Evolutionary conservation across 2,329 filamentous ascomycete genomes (phyloP).

Genomic region (Aspergillus pseudotamarii): DNA sequence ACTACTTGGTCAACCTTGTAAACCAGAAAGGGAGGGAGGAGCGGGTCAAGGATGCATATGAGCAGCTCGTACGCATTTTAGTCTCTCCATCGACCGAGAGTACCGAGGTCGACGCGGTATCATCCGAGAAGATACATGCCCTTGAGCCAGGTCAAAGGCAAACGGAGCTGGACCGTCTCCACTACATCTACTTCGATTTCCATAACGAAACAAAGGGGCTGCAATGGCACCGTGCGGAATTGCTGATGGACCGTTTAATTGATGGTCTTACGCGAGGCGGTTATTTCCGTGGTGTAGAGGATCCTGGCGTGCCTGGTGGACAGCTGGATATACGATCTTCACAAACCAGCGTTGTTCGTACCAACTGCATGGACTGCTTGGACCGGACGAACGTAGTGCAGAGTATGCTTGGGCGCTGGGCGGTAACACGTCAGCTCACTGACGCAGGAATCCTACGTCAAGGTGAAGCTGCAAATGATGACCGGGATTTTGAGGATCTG

Average conservation of each 20-base stretch:
- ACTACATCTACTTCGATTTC: conserved; percentile 98
- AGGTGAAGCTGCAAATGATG: conserved; percentile 78
- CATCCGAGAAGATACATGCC: conserved; percentile 78
- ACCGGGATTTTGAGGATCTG: conserved; percentile 79
- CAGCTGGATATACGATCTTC: conserved; percentile 76
- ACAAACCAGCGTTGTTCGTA: conserved; percentile 89
- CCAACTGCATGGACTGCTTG: conserved; percentile 99
- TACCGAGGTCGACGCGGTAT: conserved; percentile 65
- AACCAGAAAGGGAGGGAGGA: conserved; percentile 94
- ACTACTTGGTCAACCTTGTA: conserved; percentile 95
- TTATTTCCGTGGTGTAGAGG: conserved; percentile 91
- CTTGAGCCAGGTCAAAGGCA: conserved; percentile 66
- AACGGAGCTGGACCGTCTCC: conserved; percentile 77
- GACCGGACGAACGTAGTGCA: conserved; percentile 98
- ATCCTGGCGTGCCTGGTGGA: conserved; percentile 70
- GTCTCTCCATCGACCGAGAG: conserved; percentile 69
- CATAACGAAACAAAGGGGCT: conserved; percentile 97
- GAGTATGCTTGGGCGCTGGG: conserved; percentile 91
- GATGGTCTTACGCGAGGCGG: conserved; percentile 76
- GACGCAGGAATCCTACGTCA: conserved; percentile 78
- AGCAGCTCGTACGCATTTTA: conserved; percentile 80
- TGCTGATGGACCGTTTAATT: conserved; percentile 79
- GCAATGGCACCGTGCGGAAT: conserved; percentile 86
- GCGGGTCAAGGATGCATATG: conserved; percentile 88
- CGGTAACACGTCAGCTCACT: conserved; percentile 82